phyloP scores from a whole-genome alignment of 805 yeast genomes.

The Kodamaea sagamina region DNA sequence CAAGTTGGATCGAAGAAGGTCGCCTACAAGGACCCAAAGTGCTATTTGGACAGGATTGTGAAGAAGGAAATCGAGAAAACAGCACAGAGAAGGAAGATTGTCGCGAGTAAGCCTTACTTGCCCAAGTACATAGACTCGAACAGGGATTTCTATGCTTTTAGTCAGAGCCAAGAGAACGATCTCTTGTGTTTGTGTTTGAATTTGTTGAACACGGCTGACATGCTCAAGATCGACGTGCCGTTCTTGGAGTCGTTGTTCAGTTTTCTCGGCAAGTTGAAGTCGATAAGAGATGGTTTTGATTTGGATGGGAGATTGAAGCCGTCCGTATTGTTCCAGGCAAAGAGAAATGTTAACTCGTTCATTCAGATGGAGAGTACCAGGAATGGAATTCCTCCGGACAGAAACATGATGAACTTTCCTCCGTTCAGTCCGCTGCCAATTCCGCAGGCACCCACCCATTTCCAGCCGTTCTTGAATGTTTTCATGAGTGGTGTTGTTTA shows the following conservation, averaged over 20 bases:
- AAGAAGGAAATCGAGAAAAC: constrained; percentile 3
- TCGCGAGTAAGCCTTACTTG: constrained; percentile 17
- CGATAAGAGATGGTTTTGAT: constrained; percentile 14
- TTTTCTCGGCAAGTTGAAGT: constrained; percentile 13
- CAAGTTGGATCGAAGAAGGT: background rate
- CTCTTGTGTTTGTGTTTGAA: constrained; percentile 7
- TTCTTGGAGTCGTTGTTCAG: constrained; percentile 19
- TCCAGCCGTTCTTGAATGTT: background rate
- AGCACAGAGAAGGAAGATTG: constrained; percentile 15
- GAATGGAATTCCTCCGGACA: constrained; percentile 23
- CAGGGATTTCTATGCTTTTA: constrained; percentile 17
- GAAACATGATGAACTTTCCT: constrained; percentile 29
- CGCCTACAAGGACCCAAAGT: background rate
- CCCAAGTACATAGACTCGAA: constrained; percentile 18
- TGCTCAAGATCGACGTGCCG: constrained; percentile 10
- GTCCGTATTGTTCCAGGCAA: constrained; percentile 19
- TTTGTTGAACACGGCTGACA: constrained; percentile 14
- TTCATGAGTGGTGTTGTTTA: constrained; percentile 1
- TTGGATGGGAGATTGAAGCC: constrained; percentile 8
- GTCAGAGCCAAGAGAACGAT: constrained; percentile 15
- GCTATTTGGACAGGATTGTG: background rate
- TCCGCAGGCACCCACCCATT: constrained; percentile 15
- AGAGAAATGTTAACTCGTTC: constrained; percentile 12
- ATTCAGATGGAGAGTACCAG: constrained; percentile 14
- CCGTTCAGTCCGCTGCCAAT: constrained; percentile 26